Base-by-base conservation (phyloP, 345 rosid genomes). In the Acer campestre region DNA sequence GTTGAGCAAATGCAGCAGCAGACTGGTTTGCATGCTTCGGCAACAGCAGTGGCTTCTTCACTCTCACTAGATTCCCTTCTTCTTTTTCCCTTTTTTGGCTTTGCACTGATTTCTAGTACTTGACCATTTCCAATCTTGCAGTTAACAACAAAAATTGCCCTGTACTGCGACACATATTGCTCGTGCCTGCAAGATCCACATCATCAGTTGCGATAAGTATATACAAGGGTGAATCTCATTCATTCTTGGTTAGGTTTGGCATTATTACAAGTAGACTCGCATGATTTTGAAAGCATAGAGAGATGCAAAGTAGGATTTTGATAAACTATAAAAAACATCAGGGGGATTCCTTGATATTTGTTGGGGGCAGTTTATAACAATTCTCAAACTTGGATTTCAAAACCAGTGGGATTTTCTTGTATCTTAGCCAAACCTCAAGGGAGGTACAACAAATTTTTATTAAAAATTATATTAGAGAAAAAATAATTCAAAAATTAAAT, bases 111-210 rank as follows among this genome's bases (percentile, higher is more conserved):
- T 73, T 82, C 80, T 76, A 20, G 35, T 13, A 75, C 76, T 68
- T 73, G 71, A 23, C 78, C 84, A 48, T 63, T 79, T 49, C 70
- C 89, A 61, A 87, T 83, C 72, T 70, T 79, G 83, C 98, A 93
- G 73, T 93, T 91, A 11, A 84, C 82, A 65, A 91, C 96, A 61
- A 91, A 90, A 68, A 91, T 75, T n/a, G 93, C 96, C 77, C 96
- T 84, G 88, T 91, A 91, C 82, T 89, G 98, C 20, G 94, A 89
- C 83, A 89, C 81, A 51, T 89, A 83, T 74, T 79, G 90, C 75
- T 88, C 96, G 56, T 91, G 98, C 93, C 96, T 93, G 77, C 89
- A 74, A 70, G 63, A 51, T 51, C 71, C 31, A 16, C 42, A 61
- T 63, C 70, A 78, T 13, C 23, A 55, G 63, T 81, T 61, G 70